Conservation (phyloP, 768 basidiomycete species). For the Pholiota conissans region DNA sequence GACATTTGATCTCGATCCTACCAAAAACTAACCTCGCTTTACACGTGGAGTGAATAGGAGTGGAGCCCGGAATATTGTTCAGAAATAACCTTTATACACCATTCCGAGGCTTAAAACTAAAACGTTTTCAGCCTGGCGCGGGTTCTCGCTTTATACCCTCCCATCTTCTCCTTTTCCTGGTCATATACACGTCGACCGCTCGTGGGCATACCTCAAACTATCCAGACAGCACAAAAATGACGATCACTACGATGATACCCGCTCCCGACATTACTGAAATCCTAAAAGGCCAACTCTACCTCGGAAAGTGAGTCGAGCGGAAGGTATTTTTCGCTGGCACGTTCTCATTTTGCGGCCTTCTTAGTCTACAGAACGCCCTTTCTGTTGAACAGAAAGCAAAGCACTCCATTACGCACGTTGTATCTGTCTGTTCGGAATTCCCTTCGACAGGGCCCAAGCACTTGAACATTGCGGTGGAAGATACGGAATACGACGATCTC, state of each 20-base stretch:
- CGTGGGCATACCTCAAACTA: no score
- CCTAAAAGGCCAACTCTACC: constrained; percentile 36
- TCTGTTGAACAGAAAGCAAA: constrained; percentile 27
- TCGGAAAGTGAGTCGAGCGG: constrained; percentile 40
- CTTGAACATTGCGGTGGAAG: constrained; percentile 39
- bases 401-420: constrained; percentile 49
- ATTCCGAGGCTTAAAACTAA: background rate
- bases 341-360: no score
- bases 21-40: background rate
- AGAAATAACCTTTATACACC: background rate
- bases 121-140: background rate
- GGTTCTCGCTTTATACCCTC: background rate
- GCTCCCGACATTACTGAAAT: constrained; percentile 33
- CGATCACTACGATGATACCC: constrained; percentile 11
- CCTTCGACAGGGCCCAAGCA: constrained; percentile 40
- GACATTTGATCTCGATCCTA: background rate
- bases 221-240: background rate
- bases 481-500: constrained; percentile 51
- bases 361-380: constrained; percentile 37
- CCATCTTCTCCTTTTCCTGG: background rate
- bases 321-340: no score
- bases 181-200: background rate
- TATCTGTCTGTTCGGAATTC: constrained; percentile 61
- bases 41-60: background rate
- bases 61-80: background rate